Percentiles rank a stretch among this genome's conserved stretches.
Evolutionary conservation across 352 stramenopile species (phyloP).

Genomic region (Globisporangium acanthophoron): DNA sequence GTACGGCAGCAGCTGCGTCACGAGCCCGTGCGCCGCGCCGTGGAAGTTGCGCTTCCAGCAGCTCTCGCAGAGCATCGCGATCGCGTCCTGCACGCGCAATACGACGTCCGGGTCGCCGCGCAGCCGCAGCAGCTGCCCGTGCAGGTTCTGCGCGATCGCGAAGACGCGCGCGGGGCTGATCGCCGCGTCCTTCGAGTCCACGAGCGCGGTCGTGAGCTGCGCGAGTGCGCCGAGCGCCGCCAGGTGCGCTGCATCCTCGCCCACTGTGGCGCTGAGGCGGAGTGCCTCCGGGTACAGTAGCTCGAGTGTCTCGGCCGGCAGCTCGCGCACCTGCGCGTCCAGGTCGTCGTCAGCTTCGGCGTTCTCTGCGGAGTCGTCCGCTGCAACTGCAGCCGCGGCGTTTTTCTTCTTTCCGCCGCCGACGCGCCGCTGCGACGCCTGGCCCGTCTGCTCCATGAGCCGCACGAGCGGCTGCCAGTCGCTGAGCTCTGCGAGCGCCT

Average conservation of each 20-base stretch:
- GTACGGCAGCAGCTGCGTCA: conserved; percentile 81
- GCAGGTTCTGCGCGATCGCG: conserved; percentile 51
- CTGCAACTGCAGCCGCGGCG: conserved; percentile 10
- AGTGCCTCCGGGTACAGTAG: conserved; percentile 46
- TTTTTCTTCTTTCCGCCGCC: conserved; percentile 21
- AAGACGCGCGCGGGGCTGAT: conserved; percentile 48
- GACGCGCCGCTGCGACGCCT: conserved; percentile 18
- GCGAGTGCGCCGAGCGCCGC: conserved; percentile 37
- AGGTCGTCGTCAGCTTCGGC: conserved; percentile 11
- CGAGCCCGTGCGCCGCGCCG: conserved; percentile 51
- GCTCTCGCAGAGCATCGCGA: conserved; percentile 64
- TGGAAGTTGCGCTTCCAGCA: conserved; percentile 70
- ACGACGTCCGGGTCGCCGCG: conserved; percentile 35
- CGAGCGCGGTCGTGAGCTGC: conserved; percentile 50
- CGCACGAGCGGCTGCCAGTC: conserved; percentile 28
- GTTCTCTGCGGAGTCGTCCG: conserved; percentile 1
- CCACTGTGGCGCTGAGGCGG: conserved; percentile 11
- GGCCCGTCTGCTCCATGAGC: conserved; percentile 25
- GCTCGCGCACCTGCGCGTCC: conserved; percentile 51
- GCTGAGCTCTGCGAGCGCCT: conserved; percentile 23
- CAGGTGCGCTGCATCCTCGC: conserved; percentile 19
- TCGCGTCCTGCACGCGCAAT: conserved; percentile 53
- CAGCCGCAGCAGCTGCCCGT: conserved; percentile 58
- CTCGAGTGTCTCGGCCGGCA: conserved; percentile 38
- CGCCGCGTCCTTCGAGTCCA: conserved; percentile 46